These are phyloP conservation scores for Phylloboletellus chloephorus DNA, from an alignment of 1,284 basidiomycete species.

Conservation along the genomic window DNA sequence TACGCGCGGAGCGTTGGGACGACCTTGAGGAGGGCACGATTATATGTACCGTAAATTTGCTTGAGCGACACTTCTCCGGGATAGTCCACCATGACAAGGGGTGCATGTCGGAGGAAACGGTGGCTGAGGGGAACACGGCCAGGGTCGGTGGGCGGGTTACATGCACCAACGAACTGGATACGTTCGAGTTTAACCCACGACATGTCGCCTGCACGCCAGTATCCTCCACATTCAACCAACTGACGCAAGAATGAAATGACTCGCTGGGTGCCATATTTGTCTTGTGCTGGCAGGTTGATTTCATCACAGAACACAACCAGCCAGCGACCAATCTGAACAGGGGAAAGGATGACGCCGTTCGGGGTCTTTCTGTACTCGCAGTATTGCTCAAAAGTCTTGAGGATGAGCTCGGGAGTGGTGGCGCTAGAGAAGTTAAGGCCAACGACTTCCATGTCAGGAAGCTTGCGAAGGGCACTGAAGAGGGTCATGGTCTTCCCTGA, in stretches of 20 bases:
- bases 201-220: conserved; percentile 93
- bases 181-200: conserved; percentile 97
- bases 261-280: conserved; percentile 98
- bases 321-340: conserved; percentile 95
- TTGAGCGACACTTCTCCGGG: conserved; percentile 96
- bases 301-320: conserved; percentile 99
- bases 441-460: conserved; percentile 98
- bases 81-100: conserved; percentile 99
- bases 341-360: conserved; percentile 91
- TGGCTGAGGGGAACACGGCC: conserved; percentile 97
- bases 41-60: conserved; percentile 99
- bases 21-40: conserved; percentile 93
- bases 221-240: conserved; percentile 92
- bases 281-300: conserved; percentile 95
- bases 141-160: conserved; percentile 99
- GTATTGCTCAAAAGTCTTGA: conserved; percentile 99
- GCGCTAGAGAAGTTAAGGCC: conserved; percentile 99
- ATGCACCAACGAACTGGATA: conserved; percentile 99
- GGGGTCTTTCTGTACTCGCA: conserved; percentile 99
- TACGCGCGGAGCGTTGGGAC: conserved; percentile 91
- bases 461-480: conserved; percentile 96
- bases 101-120: conserved; percentile 96
- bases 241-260: conserved; percentile 99
- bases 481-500: conserved; percentile 99
- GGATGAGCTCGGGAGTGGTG: conserved; percentile 94